These are phyloP conservation scores for Petrea volubilis DNA, from an alignment of 257 asterid genomes.

Conservation along the genomic window DNA sequence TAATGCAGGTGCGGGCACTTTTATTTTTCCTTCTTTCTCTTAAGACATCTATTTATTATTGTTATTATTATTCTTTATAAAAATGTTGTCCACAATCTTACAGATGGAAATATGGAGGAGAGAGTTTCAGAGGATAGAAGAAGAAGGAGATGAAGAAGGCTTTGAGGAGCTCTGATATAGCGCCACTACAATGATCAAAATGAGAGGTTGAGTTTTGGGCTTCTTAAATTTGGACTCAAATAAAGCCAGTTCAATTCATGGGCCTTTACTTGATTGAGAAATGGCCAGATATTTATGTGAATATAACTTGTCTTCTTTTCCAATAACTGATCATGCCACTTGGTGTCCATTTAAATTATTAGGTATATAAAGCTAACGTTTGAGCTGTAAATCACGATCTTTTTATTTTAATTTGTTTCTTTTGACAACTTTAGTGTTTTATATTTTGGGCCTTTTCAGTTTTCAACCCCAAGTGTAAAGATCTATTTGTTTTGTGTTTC, in stretches of 20 bases:
- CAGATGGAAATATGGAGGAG: constrained; percentile 86
- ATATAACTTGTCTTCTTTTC: not conserved
- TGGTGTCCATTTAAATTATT: not conserved
- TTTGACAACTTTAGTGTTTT: not conserved
- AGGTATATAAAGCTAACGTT: not conserved
- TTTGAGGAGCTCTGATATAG: constrained; percentile 70
- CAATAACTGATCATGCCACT: not conserved
- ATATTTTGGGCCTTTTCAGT: not conserved
- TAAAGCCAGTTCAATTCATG: no score
- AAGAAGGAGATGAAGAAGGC: constrained; percentile 85
- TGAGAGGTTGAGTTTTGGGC: no score
- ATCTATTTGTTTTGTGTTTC: not conserved
- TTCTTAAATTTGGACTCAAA: no score
- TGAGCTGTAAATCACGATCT: not conserved
- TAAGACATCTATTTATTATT: no score
- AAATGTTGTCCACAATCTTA: not conserved
- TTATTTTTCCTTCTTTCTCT: no score
- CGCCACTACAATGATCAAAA: not conserved
- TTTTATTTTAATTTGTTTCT: not conserved
- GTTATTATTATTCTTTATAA: no score
- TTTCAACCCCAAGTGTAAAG: not conserved
- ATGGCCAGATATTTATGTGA: no score
- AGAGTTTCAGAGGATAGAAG: constrained; percentile 75
- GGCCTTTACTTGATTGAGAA: no score
- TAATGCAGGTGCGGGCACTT: no score